Base-by-base conservation (phyloP, 345 rosid species). In the Geranium brycei region DNA sequence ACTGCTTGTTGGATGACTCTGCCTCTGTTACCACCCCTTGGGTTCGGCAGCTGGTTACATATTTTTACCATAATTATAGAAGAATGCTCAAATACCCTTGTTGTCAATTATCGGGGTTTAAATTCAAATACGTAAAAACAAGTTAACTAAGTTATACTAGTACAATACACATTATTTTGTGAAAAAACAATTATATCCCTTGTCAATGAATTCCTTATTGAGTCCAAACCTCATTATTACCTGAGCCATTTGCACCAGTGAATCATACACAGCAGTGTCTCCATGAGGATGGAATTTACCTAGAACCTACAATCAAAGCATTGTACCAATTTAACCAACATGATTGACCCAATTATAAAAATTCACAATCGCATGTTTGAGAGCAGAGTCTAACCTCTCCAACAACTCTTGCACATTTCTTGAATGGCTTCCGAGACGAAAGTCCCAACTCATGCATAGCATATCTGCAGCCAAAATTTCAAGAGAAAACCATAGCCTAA, bases 271-370 rank as follows among this genome's bases (percentile, higher is more conserved):
- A 3, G 98, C 98, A 12, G 76, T 80, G 66, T 92, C 98, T 65
- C 98, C 98, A 76, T 92, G 98, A 0, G 98, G 98, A 67, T 92
- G 98, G 66, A 89, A 92, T 68, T 92, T 92, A 69, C 98, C 98
- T 19, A 92, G 83, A 67, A 92, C 98, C 98, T 92, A 66, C 41
- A 77, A 14, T 7, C 3, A n/a, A 38, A 56, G 56, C 41, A 12
- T 31, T 2, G 47, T 31, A 3, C 4, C 41, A 1, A 60, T 59
- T 14, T 62, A 62, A 32, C 18, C n/a, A 55, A 55, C 58, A 59
- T 51, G 57, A 62, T 12, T 16, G 16, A 23, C 4, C 31, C 8
- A 51, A 17, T 19, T 11, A 55, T 51, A 51, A 35, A 1, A 57
- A 17, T 38, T 30, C 19, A 28, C 60, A 17, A 18, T 7, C 2